Evolutionary conservation across 1,284 basidiomycete species (phyloP).

Genomic region (Ustilago esculenta): DNA sequence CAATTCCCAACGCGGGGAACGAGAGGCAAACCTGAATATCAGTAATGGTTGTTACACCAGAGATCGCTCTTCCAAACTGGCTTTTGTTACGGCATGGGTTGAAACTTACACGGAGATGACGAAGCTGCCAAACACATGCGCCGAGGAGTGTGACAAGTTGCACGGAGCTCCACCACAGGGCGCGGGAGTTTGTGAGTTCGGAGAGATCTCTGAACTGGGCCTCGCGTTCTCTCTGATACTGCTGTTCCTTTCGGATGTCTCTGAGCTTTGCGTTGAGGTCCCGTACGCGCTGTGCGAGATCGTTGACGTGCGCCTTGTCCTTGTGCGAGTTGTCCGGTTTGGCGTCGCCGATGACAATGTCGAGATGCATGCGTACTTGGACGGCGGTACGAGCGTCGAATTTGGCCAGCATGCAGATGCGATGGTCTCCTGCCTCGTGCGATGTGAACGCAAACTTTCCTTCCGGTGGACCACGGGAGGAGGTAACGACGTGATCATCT

Average conservation of each 20-base stretch:
- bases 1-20: not conserved
- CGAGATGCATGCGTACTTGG: constrained; percentile 93
- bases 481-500: constrained; percentile 71
- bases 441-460: constrained; percentile 97
- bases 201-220: constrained; percentile 88
- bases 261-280: constrained; percentile 92
- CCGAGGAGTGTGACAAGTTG: constrained; percentile 85
- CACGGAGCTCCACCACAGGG: constrained; percentile 89
- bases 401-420: constrained; percentile 91
- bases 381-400: constrained; percentile 71
- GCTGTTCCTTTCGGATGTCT: constrained; percentile 93
- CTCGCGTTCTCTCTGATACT: constrained; percentile 93
- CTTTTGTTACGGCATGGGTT: too few relatives aligned
- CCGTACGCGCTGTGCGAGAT: constrained; percentile 83
- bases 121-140: constrained; percentile 91
- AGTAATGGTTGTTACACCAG: too few relatives aligned
- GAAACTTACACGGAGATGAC: constrained; percentile 75
- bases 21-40: too few relatives aligned
- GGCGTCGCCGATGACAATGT: constrained; percentile 88
- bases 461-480: constrained; percentile 85
- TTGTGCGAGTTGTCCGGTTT: constrained; percentile 73
- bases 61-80: too few relatives aligned
- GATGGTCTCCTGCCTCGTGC: constrained; percentile 94
- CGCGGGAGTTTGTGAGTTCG: constrained; percentile 85
- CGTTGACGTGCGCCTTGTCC: constrained; percentile 76